Evolutionary conservation across 1,284 basidiomycete genomes (phyloP), one percentile per base, ranked within the genome.

Genomic region (Leccinum griseonigrum): DNA sequence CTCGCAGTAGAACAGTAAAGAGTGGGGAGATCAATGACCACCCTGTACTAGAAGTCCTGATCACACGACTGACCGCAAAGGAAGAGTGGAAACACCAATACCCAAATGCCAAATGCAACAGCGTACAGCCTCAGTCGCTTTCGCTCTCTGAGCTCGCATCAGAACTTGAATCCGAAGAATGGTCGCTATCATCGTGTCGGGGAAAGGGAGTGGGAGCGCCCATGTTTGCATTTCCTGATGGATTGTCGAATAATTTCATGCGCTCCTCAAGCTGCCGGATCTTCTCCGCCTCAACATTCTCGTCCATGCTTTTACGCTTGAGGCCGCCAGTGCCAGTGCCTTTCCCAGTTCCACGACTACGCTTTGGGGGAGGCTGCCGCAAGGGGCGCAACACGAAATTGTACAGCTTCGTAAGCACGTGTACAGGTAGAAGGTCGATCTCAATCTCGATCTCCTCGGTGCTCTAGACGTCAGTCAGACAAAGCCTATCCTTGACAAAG

Each of bases 401-500:
- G 81, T 97, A 98, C 31, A 98, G 83, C 77, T 94, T 93, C 60
- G 90, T 89, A 55, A 97, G 84, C 34, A 96, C 95, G 22, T 84
- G 77, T 4, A 90, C 81, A 57, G 95, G 94, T 40, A 98, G 82
- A 54, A 87, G 81, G 72, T 98, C 95, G 68, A 98, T 97, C 77
- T 98, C 96, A 53, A 98, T 85, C 77, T 98, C 95, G 70, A 98
- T 97, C 79, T 98, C 95, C 75, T 97, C 93, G 58, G 90, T 92
- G 74, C 92, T 93, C 91, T 95, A 78, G 54, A 54, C 61, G 56
- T 18, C 13, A 43, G 61, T 64, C 65, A 66, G 57, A 58, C 55
- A n/a, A 51, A 28, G 34, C 10, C 11, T 31, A 58, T 61, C 58
- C 34, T 61, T 18, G 54, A 60, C 28, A 63, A 4, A 52, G 9